Evolutionary conservation across 1,284 basidiomycete species (phyloP), one percentile per base, ranked within the genome.

Genomic region (Papiliotrema terrestris): DNA sequence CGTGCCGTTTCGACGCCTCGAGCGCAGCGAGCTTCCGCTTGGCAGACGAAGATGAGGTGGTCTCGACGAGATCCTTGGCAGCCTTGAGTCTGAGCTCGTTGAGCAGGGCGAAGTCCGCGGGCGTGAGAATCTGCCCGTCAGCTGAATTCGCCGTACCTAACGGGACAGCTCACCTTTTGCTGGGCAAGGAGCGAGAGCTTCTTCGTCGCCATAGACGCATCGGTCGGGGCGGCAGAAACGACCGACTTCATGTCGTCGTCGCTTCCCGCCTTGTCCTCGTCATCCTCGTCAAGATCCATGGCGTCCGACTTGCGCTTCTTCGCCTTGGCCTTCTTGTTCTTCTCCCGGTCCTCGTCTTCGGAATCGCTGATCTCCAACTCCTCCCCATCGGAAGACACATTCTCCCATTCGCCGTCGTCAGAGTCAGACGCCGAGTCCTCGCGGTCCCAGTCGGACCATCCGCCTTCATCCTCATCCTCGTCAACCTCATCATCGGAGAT

Each of bases 41-140:
- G 1, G 91, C 86, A 35, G 83, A 84, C 23, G 85, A 81, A 3
- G 89, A 87, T 3, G 59, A 59, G 1, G 85, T 85, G 32, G 78
- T 77, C 66, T 90, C 86, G 9, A 88, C 85, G 2, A 84, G 85
- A 54, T 85, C 82, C 20, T 81, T 79, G n/a, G 90, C 90, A 0
- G 87, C 89, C 77, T 89, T 83, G 55, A 92, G 82, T 8, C 88
- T 87, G 9, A 98, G 84, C 66, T 97, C 91, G 67, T 91, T 91
- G 54, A 98, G 83, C 49, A 97, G 80, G 0, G 90, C 90, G 74
- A 98, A 98, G 77, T 99, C 95, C 26, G 94, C 94, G 0, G 96
- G 96, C 0, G 96, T 98, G 36, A 98, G 84, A 68, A 99, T 98
- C 91, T 94, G 8, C 2, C 36, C 11, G 42, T 52, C 36, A 44